Evolutionary conservation across 1,284 basidiomycete genomes (phyloP).

Genomic region (Singerocomus rubriflavus): DNA sequence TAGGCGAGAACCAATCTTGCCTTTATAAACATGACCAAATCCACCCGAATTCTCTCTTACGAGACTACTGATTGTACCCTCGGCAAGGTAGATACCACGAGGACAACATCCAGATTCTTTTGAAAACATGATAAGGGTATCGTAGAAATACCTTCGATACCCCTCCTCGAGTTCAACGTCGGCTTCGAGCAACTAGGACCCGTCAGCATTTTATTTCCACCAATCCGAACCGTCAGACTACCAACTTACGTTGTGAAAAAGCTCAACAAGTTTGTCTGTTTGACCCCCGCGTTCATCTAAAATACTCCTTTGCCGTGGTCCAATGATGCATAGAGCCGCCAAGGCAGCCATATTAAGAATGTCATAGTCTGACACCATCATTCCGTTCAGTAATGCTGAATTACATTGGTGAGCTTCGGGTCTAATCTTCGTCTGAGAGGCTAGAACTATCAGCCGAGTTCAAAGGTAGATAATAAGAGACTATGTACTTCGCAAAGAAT

Average conservation of each 20-base stretch:
- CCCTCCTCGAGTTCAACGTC: constrained; percentile 13
- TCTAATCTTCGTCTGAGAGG: constrained; percentile 11
- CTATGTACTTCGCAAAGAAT: constrained; percentile 17
- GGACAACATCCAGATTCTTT: constrained; percentile 20
- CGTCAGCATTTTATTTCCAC: constrained; percentile 5
- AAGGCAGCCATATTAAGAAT: constrained; percentile 21
- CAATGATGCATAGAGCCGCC: constrained; percentile 12
- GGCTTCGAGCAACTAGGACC: constrained; percentile 23
- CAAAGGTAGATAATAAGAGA: not conserved
- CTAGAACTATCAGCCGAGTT: constrained; percentile 6
- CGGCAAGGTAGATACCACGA: constrained; percentile 11
- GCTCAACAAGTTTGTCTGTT: constrained; percentile 13
- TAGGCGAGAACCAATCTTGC: constrained; percentile 13
- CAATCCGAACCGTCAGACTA: not conserved
- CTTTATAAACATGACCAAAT: constrained; percentile 24
- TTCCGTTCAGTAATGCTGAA: constrained; percentile 16
- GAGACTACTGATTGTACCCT: constrained; percentile 6
- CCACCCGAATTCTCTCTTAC: constrained; percentile 9
- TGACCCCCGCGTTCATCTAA: not conserved
- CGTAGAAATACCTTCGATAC: constrained; percentile 18
- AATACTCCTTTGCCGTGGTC: constrained; percentile 5
- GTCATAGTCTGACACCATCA: constrained; percentile 15
- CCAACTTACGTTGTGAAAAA: constrained; percentile 23
- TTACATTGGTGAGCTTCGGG: constrained; percentile 20
- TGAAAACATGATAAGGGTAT: constrained; percentile 17